These are phyloP conservation scores for Didymella glomerata DNA, from an alignment of 2,329 filamentous ascomycete genomes.

Conservation along the genomic window DNA sequence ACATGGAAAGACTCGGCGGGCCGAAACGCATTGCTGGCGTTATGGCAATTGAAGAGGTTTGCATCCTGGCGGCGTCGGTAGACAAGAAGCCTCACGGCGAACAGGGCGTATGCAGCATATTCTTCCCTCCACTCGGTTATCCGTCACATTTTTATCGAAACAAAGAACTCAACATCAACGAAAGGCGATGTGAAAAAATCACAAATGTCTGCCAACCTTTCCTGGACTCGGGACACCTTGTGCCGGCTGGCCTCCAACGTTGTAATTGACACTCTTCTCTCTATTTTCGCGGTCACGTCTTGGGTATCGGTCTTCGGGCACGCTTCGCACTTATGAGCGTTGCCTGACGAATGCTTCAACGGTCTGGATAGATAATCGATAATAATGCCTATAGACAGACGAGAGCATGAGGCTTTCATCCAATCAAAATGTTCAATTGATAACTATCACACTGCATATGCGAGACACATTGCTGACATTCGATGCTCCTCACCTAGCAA, in stretches of 20 bases:
- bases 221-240: too few relatives aligned
- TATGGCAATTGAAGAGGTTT: not conserved
- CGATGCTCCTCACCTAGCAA: not conserved
- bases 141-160: not conserved
- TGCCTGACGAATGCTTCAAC: not conserved
- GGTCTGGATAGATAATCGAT: constrained; percentile 3
- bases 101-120: not conserved
- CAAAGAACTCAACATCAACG: not conserved
- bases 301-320: not conserved
- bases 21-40: constrained; percentile 18
- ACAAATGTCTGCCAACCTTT: not conserved
- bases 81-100: constrained; percentile 8
- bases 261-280: not conserved
- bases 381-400: constrained; percentile 6
- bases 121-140: not conserved
- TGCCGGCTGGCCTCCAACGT: not conserved
- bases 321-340: not conserved
- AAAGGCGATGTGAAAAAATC: not conserved
- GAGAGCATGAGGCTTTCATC: not conserved
- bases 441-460: constrained; percentile 7
- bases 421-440: not conserved
- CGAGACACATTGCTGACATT: constrained; percentile 5
- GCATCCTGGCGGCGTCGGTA: constrained; percentile 4
- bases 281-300: not conserved
- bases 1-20: not conserved